These are phyloP conservation scores for Tetrapisispora arboricola DNA, from an alignment of 805 yeast species.

Conservation along the genomic window DNA sequence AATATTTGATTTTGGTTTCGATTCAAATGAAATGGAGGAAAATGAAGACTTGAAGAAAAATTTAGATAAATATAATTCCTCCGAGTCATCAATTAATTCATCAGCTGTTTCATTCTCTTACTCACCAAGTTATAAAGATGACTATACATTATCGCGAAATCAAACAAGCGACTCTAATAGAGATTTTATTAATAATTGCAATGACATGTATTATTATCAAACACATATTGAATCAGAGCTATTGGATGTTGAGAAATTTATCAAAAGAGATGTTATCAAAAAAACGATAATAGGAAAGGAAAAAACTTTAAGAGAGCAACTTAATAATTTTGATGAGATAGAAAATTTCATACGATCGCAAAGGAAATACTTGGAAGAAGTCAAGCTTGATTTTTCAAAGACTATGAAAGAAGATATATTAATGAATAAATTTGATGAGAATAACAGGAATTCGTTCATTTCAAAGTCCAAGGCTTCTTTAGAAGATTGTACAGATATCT, in stretches of 20 bases:
- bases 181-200: slow-evolving; percentile 6
- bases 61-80: background rate
- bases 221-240: slow-evolving; percentile 17
- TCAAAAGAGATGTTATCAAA: slow-evolving; percentile 14
- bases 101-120: background rate
- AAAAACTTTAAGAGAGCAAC: slow-evolving; percentile 18
- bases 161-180: background rate
- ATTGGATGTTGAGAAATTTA: slow-evolving; percentile 16
- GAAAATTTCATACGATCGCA: background rate
- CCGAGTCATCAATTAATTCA: background rate
- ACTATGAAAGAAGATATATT: slow-evolving; percentile 20
- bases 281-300: slow-evolving; percentile 21
- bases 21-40: background rate
- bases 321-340: slow-evolving; percentile 19
- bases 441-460: slow-evolving; percentile 22
- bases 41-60: background rate
- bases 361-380: slow-evolving; percentile 8
- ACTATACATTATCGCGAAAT: background rate
- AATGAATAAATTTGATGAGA: slow-evolving; percentile 19
- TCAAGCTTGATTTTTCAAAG: slow-evolving; percentile 22
- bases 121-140: background rate
- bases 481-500: slow-evolving; percentile 10
- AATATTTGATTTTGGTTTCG: background rate
- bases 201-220: slow-evolving; percentile 17
- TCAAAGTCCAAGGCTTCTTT: slow-evolving; percentile 9